Evolutionary conservation across 768 basidiomycete genomes (phyloP).

Genomic region (Trametes meyenii): DNA sequence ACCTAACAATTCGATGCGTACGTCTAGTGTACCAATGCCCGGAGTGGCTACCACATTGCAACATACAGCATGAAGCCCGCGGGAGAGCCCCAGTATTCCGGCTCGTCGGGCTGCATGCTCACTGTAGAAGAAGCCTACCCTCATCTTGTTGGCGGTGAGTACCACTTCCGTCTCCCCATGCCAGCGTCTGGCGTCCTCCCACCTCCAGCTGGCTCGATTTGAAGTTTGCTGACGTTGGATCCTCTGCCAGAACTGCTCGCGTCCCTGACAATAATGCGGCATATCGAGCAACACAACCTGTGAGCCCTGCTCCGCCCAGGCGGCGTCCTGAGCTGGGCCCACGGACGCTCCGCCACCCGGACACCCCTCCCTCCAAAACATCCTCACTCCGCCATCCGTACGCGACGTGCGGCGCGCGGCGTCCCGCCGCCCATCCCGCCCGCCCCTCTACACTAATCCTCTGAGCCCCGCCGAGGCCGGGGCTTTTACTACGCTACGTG

Average conservation of each 20-base stretch:
- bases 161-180: not conserved
- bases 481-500: conserved; percentile 3
- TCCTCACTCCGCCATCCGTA: not conserved
- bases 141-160: conserved; percentile 58
- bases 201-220: not conserved
- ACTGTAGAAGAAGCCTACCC: conserved; percentile 64
- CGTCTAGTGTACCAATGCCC: conserved; percentile 54
- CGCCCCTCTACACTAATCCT: conserved; percentile 5
- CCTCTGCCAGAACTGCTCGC: conserved; percentile 55
- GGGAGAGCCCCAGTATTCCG: conserved; percentile 54
- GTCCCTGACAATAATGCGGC: conserved; percentile 64
- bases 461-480: conserved; percentile 9
- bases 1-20: not conserved
- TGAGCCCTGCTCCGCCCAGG: conserved; percentile 28
- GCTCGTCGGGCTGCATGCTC: conserved; percentile 63
- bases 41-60: conserved; percentile 53
- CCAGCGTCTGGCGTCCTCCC: not conserved
- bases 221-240: conserved; percentile 9
- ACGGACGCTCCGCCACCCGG: not conserved
- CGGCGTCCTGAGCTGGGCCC: conserved; percentile 10
- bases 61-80: conserved; percentile 59
- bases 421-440: not conserved
- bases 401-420: too few species aligned
- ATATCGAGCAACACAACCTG: conserved; percentile 52
- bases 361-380: not conserved